Evolutionary conservation across 108 stramenopile genomes (phyloP), one percentile per base, ranked within the genome.

Genomic region (Fragilaria crotonensis): DNA sequence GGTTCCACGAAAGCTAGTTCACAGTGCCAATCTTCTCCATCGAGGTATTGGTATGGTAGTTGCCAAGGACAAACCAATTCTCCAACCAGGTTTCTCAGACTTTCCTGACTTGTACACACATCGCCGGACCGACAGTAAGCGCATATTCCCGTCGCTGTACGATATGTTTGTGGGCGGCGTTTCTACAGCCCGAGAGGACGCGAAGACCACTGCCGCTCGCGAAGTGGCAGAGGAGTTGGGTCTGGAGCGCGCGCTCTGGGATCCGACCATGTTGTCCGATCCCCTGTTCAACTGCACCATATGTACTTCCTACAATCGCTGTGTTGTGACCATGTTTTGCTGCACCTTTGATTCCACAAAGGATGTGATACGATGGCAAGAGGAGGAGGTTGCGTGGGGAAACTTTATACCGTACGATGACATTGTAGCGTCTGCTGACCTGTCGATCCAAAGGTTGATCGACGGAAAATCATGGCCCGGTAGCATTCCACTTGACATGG

Each of bases 161-260:
- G 88, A 90, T 44, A 90, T 90, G 88, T 90, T 85, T 64, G 83
- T 90, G 0, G 88, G 88, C n/a, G 88, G 88, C 5, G 73, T 90
- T 1, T 77, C 80, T 0, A 32, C 66, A 22, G 62, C 75, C 14
- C 78, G 72, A 5, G 84, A 90, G 70, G 60, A 65, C 30, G 20
- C 82, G n/a, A 32, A 65, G 2, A 19, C 61, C 11, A 86, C 88
- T 26, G 88, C 84, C 0, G 64, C 67, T 25, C 66, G 88, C 44
- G 88, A 90, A 64, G 78, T 90, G 19, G 76, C 74, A 28, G 88
- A 90, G 64, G 88, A 90, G 62, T 63, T 90, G 45, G 84, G 84
- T 1, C 64, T 90, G 23, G 49, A 47, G 4, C 56, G 63, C 14
- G 77, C 79, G 0, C 61, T 81, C 9, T 57, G 48, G 5, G n/a